Evolutionary conservation across 306 rosid genomes (phyloP), one percentile per base, ranked within the genome.

Genomic region (Notholithocarpus densiflorus): DNA sequence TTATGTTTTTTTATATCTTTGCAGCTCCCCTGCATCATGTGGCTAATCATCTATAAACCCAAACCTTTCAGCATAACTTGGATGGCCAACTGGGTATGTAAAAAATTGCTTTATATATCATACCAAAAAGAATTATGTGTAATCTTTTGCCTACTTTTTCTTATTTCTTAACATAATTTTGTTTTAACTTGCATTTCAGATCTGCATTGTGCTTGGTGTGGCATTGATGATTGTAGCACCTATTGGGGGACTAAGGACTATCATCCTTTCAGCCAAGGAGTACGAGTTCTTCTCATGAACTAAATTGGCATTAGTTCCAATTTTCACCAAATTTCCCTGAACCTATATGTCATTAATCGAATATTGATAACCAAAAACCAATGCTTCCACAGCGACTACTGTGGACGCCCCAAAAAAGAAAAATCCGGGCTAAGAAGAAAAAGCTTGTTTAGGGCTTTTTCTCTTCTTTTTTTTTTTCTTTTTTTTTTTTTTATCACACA

Each of bases 1-100:
- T 60, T 26, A 20, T 6, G 21, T 23, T 78, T 37, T 6, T 11
- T 45, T 18, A 57, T 7, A 11, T 76, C 43, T 62, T 45, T 88
- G 81, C 88, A 92, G 98, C 87, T 94, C 13, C 98, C 98, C 2
- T 94, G 98, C 83, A 80, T 87, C 65, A 90, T 92, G 77, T 94
- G 98, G 98, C 90, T 94, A 2, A 77, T 52, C 59, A 23, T 94
- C 77, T 54, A 72, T 86, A 89, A 92, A 62, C 98, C 98, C 6
- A 87, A 37, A 76, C 80, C 13, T 64, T 94, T 88, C 83, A 24
- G 90, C 73, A 68, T 86, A 65, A 90, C 97, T 72, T 94, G 98
- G 98, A 71, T 5, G 3, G 1, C 66, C 19, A 94, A 94, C 23
- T 94, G 97, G 93, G 98, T 91, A 88, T 7, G 87, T 53, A 55